Evolutionary conservation across 805 yeast genomes (phyloP).

Genomic region (Sugiyamaella smithiae): DNA sequence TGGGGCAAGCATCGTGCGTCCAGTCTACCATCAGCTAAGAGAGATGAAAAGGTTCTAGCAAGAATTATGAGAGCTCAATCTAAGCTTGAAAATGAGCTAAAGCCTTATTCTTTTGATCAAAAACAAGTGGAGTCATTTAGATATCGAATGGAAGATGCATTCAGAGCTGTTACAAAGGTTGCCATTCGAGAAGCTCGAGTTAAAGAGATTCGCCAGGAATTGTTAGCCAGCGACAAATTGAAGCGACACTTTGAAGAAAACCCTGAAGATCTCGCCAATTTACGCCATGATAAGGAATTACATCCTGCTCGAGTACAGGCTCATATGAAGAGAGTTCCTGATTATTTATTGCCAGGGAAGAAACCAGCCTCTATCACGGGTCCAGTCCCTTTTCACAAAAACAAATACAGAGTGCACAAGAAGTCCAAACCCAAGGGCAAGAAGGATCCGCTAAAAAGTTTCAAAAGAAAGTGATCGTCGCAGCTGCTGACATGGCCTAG

Average conservation of each 20-base stretch:
- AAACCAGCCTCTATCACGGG: conserved; percentile 18
- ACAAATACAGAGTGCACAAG: conserved; percentile 26
- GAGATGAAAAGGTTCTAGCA: conserved; percentile 80
- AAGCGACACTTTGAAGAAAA: conserved; percentile 95
- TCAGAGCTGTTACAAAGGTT: conserved; percentile 86
- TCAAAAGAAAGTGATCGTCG: conserved; percentile 31
- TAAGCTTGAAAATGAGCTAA: conserved; percentile 35
- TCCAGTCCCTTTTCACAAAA: conserved; percentile 27
- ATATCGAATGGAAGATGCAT: conserved; percentile 95
- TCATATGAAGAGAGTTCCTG: conserved; percentile 90
- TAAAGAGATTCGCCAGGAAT: conserved; percentile 81
- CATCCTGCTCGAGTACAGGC: conserved; percentile 79
- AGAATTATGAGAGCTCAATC: conserved; percentile 75
- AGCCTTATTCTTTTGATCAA: conserved; percentile 87
- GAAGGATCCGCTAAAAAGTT: conserved; percentile 61
- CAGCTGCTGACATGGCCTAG: no score
- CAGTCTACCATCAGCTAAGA: conserved; percentile 61
- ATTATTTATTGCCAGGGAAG: conserved; percentile 69
- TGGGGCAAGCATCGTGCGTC: conserved; percentile 89
- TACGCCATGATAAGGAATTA: conserved; percentile 88
- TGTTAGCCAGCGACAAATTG: conserved; percentile 82
- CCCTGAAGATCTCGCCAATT: conserved; percentile 84
- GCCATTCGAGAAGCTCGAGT: conserved; percentile 92
- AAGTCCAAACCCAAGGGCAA: conserved; percentile 28
- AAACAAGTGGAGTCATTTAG: conserved; percentile 93